Evolutionary conservation across 176 grass and related monocot species (phyloP), one percentile per base, ranked within the genome.

Genomic region (Avena insularis): DNA sequence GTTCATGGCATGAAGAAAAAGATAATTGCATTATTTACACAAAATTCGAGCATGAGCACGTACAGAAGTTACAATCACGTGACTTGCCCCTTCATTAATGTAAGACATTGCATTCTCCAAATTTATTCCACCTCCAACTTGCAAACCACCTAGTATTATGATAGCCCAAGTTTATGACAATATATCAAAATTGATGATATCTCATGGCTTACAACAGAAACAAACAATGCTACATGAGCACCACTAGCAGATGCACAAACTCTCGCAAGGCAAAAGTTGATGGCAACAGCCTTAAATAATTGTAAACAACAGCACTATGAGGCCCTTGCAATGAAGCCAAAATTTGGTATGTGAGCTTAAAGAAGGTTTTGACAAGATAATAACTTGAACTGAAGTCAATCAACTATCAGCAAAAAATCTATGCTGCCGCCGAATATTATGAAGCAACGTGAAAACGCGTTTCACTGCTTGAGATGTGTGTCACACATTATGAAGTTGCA

Each of bases 121-220:
- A 89, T 96, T 96, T 87, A 98, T 96, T 43, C 94, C 97, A 87
- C 94, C 97, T 88, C 97, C 97, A 88, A 98, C 87, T 90, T 96
- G 97, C 89, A 98, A 88, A 80, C 97, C 90, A 91, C 97, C 97
- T 96, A 88, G 46, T 79, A 61, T 88, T 88, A 85, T 71, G 29
- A 79, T 66, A 86, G 59, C n/a, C 53, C 67, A 71, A 5, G n/a
- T 33, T 85, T 86, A 83, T 63, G 79, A 69, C 23, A 83, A 12
- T 81, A 78, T 38, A n/a, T 85, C 25, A 85, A 71, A 69, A 71
- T 16, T 73, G 40, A 86, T 80, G 23, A 6, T 48, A 45, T 21
- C 59, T 80, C 53, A 29, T 29, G 6, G 13, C 63, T 50, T 66
- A 69, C 0, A 86, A 9, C 4, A 60, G 33, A 82, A 75, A 68